These are phyloP conservation scores for Achaetomium macrosporum DNA, from an alignment of 2,329 filamentous ascomycete genomes.

Conservation along the genomic window DNA sequence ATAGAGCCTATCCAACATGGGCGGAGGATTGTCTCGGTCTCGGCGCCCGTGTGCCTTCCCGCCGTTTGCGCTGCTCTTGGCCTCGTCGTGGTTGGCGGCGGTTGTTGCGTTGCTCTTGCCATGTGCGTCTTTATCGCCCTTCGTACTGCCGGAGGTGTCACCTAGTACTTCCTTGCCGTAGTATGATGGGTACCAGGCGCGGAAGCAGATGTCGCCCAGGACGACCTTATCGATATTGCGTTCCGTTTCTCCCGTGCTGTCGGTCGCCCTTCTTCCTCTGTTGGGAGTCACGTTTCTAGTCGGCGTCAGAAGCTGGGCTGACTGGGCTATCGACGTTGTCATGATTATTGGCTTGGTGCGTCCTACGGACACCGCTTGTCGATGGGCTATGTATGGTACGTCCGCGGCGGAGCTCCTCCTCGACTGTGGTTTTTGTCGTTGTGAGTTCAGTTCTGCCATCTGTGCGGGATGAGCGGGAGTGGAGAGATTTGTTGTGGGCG, in stretches of 20 bases:
- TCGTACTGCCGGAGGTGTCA: constrained; percentile 34
- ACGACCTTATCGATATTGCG: constrained; percentile 85
- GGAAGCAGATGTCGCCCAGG: constrained; percentile 75
- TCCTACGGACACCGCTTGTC: constrained; percentile 22
- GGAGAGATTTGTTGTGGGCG: neutral
- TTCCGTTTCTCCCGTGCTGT: constrained; percentile 40
- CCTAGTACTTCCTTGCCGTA: constrained; percentile 68
- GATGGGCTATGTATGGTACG: neutral
- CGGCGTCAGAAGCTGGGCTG: constrained; percentile 9
- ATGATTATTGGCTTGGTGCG: constrained; percentile 23
- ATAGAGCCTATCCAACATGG: constrained; percentile 63
- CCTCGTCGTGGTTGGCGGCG: constrained; percentile 8
- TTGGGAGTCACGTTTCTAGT: constrained; percentile 8
- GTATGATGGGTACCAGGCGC: constrained; percentile 89
- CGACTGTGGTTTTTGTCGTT: neutral
- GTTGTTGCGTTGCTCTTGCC: constrained; percentile 11
- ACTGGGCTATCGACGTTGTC: constrained; percentile 18
- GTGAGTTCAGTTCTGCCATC: neutral
- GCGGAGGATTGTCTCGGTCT: constrained; percentile 27
- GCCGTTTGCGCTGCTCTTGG: constrained; percentile 27
- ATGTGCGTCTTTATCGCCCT: constrained; percentile 12
- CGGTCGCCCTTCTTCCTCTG: neutral
- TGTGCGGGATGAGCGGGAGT: neutral
- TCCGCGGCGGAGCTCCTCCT: too few relatives aligned
- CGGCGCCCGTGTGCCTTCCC: constrained; percentile 26